Evolutionary conservation across 2,329 filamentous ascomycete genomes (phyloP).

Genomic region (Ceratocystis eucalypticola): DNA sequence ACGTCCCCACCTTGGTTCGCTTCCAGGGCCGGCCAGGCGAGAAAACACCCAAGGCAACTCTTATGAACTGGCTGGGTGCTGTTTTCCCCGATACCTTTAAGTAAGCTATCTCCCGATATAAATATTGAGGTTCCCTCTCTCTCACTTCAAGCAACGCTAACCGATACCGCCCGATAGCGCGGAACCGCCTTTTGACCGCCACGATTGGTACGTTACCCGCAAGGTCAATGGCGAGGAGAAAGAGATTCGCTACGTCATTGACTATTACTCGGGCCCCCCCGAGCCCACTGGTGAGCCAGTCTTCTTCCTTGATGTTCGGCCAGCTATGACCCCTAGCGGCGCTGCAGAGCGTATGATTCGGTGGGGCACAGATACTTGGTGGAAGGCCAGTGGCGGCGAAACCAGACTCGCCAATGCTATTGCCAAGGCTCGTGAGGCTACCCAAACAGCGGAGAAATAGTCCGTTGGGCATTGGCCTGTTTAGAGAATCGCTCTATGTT

Average conservation of each 20-base stretch:
- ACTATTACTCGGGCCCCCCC: slow-evolving; percentile 79
- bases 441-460: neutral
- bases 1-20: slow-evolving; percentile 60
- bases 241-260: slow-evolving; percentile 88
- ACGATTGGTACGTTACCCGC: slow-evolving; percentile 89
- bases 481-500: neutral
- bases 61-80: slow-evolving; percentile 67
- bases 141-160: slow-evolving; percentile 2
- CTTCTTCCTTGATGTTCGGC: slow-evolving; percentile 88
- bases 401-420: slow-evolving; percentile 2
- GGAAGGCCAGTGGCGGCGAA: slow-evolving; percentile 61
- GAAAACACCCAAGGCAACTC: slow-evolving; percentile 77
- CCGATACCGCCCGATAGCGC: slow-evolving; percentile 36
- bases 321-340: slow-evolving; percentile 67
- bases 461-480: neutral
- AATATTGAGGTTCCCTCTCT: neutral
- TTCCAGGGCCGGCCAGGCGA: slow-evolving; percentile 87
- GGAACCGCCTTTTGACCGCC: slow-evolving; percentile 83
- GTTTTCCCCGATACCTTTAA: slow-evolving; percentile 67
- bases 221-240: slow-evolving; percentile 52
- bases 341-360: slow-evolving; percentile 71
- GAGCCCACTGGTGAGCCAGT: slow-evolving; percentile 81
- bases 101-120: slow-evolving; percentile 34
- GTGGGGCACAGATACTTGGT: slow-evolving; percentile 93
- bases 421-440: neutral